These are phyloP conservation scores for Wickerhamomyces chaumierensis DNA, from an alignment of 805 yeast species.

Conservation along the genomic window DNA sequence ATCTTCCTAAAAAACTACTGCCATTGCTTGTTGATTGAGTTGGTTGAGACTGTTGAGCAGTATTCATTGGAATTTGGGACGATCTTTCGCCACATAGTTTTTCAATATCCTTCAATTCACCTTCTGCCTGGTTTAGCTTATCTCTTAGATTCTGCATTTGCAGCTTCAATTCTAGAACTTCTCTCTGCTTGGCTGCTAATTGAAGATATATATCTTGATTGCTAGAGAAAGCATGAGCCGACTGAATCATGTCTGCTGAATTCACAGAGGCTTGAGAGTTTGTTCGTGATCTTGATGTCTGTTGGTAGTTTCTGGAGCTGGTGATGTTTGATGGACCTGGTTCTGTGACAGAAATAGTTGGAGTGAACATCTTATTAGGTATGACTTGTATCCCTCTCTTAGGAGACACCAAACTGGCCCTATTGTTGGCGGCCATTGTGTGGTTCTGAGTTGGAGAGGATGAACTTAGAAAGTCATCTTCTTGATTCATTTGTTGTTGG, in stretches of 20 bases:
- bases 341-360: not conserved
- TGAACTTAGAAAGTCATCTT: not conserved
- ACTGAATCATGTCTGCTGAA: not conserved
- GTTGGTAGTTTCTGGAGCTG: not conserved
- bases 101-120: constrained; percentile 27
- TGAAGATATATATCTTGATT: constrained; percentile 21
- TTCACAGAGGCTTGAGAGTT: not conserved
- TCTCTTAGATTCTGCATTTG: constrained; percentile 23
- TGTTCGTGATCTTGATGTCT: not conserved
- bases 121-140: constrained; percentile 28
- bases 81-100: constrained; percentile 16
- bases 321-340: not conserved
- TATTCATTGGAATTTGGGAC: constrained; percentile 1
- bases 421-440: not conserved
- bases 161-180: constrained; percentile 36
- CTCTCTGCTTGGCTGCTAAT: constrained; percentile 42
- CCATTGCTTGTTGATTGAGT: not conserved
- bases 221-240: not conserved
- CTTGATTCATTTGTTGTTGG: not conserved
- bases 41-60: constrained; percentile 1
- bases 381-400: not conserved
- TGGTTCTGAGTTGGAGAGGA: not conserved
- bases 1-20: no score
- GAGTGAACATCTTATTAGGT: not conserved
- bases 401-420: not conserved